A percentile compares a stretch with the other conserved stretches of the same genome.
phyloP scores from a whole-genome alignment of 805 yeast species.

The Starmerella bacillaris region DNA sequence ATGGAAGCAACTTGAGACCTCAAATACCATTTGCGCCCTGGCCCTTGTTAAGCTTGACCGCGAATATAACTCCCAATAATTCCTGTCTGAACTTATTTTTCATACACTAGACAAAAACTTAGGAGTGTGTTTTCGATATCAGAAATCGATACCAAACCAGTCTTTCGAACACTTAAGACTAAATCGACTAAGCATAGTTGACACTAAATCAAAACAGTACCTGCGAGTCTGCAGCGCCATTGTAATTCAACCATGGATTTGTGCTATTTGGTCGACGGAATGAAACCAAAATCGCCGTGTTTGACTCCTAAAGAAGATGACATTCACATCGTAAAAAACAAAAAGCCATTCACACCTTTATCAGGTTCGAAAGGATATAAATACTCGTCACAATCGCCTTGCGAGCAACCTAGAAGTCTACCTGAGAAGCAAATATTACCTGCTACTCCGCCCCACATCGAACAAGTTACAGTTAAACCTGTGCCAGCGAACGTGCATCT shows the following conservation, averaged over 20 bases:
- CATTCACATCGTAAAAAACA: background rate
- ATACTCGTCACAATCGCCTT: background rate
- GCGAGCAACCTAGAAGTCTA: too few relatives aligned
- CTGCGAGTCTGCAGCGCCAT: too few relatives aligned
- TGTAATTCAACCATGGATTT: slow-evolving; percentile 2
- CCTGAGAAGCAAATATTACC: background rate
- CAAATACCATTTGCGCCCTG: background rate
- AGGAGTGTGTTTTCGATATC: too few relatives aligned
- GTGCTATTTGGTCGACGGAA: slow-evolving; percentile 1
- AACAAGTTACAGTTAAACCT: too few relatives aligned
- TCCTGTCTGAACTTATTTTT: background rate
- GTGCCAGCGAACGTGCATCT: too few relatives aligned
- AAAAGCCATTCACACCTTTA: background rate
- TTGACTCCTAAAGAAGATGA: background rate
- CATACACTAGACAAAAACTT: too few relatives aligned
- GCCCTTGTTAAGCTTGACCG: background rate
- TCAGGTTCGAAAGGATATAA: background rate
- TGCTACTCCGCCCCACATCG: background rate
- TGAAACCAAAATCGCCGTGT: background rate
- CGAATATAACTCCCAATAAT: background rate
- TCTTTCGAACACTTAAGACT: too few relatives aligned
- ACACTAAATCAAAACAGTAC: too few relatives aligned
- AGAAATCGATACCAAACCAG: too few relatives aligned
- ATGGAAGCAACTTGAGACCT: background rate
- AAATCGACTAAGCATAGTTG: too few relatives aligned